Base-by-base conservation (phyloP, 1,284 basidiomycete species). In the Malassezia sympodialis region DNA sequence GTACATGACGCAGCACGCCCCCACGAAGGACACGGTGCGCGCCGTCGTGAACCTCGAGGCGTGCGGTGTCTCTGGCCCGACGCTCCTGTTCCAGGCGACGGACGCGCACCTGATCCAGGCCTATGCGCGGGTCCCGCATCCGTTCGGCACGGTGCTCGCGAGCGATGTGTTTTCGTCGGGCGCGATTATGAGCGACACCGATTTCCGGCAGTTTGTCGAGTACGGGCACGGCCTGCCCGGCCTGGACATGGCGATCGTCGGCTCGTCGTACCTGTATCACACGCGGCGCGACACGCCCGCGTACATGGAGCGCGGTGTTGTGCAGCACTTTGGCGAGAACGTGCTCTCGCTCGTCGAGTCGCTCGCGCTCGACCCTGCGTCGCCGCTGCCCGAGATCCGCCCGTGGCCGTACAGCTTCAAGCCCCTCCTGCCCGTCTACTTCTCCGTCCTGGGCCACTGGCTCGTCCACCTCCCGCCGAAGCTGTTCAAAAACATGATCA, bases 141-240 rank as follows among this genome's bases (percentile, higher is more conserved):
- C 90, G 0, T 88, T 86, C 53, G 94, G 90, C 1, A 91, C 89
- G 0, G 83, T 96, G 54, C 81, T 90, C 40, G 93, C 93, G 10
- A 89, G 88, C 62, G 94, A 98, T 59, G 82, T 98, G 27, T 98
- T 98, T 76, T 84, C 84, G 48, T 93, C 88, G 0, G 93, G 93
- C 0, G 82, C 96, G 53, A 80, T 98, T 48, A 78, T 94, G 87
- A 61, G 53, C 14, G 72, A 69, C 55, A 71, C 60, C 4, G 64
- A 71, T 51, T 68, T 66, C 51, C 59, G 88, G 30, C 91, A 96
- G 69, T 98, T 96, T 63, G 87, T 90, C 67, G 79, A 87, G 60
- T 98, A 98, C 73, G 79, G 94, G 31, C 59, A 66, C 53, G 56
- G 56, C 32, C 63, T 76, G 30, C 73, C 73, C 3, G 77, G 77